Percentiles rank a stretch among this genome's conserved stretches.
Conservation (phyloP, 2,329 filamentous ascomycete species). For the Cladophialophora immunda region DNA sequence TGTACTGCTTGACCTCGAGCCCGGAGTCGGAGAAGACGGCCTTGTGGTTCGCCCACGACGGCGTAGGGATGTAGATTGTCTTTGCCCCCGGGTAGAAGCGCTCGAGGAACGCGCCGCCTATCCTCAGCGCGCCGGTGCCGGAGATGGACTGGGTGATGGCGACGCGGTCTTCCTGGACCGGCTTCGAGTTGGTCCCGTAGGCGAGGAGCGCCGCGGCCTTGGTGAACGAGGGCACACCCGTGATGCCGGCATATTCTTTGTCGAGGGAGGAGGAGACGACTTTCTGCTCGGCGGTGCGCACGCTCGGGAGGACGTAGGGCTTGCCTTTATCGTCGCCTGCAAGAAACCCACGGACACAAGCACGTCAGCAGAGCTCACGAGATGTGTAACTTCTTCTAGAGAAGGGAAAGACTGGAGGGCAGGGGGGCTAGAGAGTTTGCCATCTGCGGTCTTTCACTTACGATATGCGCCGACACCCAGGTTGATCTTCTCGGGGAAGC, state of each 20-base stretch:
- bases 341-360: not conserved
- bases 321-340: slow-evolving; percentile 88
- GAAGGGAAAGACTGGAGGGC: not conserved
- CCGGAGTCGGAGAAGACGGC: slow-evolving; percentile 95
- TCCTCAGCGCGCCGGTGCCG: slow-evolving; percentile 92
- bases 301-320: slow-evolving; percentile 95
- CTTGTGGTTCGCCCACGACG: slow-evolving; percentile 98
- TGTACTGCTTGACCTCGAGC: slow-evolving; percentile 90
- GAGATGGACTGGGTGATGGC: slow-evolving; percentile 98
- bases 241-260: slow-evolving; percentile 71
- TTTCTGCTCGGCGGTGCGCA: slow-evolving; percentile 87
- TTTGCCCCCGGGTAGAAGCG: slow-evolving; percentile 91
- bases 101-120: slow-evolving; percentile 91
- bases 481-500: slow-evolving; percentile 96
- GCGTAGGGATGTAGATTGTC: slow-evolving; percentile 95
- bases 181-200: slow-evolving; percentile 82
- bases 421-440: not conserved
- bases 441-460: slow-evolving; percentile 43
- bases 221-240: slow-evolving; percentile 92
- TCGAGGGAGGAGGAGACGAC: slow-evolving; percentile 80
- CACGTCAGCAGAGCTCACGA: not conserved
- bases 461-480: slow-evolving; percentile 98
- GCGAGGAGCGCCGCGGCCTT: slow-evolving; percentile 89
- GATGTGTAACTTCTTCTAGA: not conserved
- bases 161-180: slow-evolving; percentile 76